Conservation (phyloP, 306 rosid genomes). For the Mimosa bimucronata region DNA sequence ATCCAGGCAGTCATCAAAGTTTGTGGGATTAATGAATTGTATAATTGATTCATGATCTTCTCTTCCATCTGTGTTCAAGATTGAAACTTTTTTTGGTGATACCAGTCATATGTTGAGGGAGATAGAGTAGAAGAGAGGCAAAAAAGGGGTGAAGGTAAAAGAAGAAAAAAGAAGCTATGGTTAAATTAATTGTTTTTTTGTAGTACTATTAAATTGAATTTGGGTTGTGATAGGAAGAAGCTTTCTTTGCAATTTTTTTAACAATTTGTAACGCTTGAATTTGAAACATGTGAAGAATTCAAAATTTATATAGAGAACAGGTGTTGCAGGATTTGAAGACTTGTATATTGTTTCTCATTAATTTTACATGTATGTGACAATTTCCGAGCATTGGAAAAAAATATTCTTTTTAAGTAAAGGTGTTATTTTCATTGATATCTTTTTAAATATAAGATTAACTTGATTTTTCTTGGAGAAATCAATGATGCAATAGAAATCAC, state of each 20-base stretch:
- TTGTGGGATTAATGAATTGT: conserved; percentile 6
- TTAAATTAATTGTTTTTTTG: not conserved
- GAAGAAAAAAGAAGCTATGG: not conserved
- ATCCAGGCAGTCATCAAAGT: not conserved
- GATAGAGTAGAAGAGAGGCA: not conserved
- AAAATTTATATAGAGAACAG: not conserved
- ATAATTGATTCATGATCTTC: not conserved
- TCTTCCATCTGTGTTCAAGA: not conserved
- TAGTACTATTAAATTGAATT: not conserved
- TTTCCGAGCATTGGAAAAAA: too few species aligned
- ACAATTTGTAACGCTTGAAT: not conserved
- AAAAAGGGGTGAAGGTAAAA: not conserved
- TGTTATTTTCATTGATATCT: too few species aligned
- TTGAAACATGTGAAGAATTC: not conserved
- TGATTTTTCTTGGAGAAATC: too few species aligned
- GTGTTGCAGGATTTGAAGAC: not conserved
- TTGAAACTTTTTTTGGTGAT: not conserved
- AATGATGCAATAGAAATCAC: too few species aligned
- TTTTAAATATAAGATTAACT: too few species aligned
- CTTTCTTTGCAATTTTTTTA: not conserved
- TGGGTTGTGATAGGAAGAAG: not conserved
- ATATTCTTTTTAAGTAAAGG: too few species aligned
- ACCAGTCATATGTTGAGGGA: not conserved
- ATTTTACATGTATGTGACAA: too few species aligned
- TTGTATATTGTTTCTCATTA: too few species aligned